These are phyloP conservation scores for Neofusicoccum umdonicola DNA, from an alignment of 2,329 filamentous ascomycete genomes.

Conservation along the genomic window DNA sequence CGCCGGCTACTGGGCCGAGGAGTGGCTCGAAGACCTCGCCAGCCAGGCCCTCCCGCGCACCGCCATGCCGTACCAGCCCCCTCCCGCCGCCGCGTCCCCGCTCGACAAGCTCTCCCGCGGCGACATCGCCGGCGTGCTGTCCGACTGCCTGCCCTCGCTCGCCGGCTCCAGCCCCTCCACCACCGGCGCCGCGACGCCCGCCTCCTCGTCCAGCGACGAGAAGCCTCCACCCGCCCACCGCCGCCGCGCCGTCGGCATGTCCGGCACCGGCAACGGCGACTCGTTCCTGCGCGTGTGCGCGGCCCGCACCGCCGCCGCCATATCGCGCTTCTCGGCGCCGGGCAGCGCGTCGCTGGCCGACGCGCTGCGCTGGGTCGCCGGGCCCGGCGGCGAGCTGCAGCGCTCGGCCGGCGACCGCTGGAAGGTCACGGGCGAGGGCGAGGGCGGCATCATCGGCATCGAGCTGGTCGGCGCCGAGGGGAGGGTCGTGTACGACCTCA, in stretches of 20 bases:
- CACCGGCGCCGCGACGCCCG: constrained; percentile 30
- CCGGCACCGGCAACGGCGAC: constrained; percentile 85
- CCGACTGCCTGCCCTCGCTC: constrained; percentile 57
- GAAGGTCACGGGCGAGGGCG: constrained; percentile 68
- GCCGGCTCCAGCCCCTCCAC: constrained; percentile 24
- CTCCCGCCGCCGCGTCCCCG: constrained; percentile 20
- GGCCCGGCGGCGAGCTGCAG: constrained; percentile 70
- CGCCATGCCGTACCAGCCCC: constrained; percentile 24
- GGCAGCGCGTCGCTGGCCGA: constrained; percentile 48
- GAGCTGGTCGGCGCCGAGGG: constrained; percentile 56
- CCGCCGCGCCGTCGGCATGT: constrained; percentile 57
- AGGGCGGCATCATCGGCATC: constrained; percentile 85
- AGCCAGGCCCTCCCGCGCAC: constrained; percentile 6
- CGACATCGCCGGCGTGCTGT: constrained; percentile 50
- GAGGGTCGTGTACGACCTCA: constrained; percentile 72
- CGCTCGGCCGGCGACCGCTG: constrained; percentile 71
- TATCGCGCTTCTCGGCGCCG: constrained; percentile 60
- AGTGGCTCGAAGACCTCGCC: constrained; percentile 60
- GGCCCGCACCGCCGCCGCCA: constrained; percentile 68
- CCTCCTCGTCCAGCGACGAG: neutral
- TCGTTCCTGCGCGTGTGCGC: constrained; percentile 74
- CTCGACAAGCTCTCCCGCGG: constrained; percentile 29
- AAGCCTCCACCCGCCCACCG: neutral
- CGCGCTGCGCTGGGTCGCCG: constrained; percentile 65
- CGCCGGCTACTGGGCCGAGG: constrained; percentile 86